Evolutionary conservation across 192 early-diverging fungal species (phyloP).

Genomic region (Lobosporangium transversale): DNA sequence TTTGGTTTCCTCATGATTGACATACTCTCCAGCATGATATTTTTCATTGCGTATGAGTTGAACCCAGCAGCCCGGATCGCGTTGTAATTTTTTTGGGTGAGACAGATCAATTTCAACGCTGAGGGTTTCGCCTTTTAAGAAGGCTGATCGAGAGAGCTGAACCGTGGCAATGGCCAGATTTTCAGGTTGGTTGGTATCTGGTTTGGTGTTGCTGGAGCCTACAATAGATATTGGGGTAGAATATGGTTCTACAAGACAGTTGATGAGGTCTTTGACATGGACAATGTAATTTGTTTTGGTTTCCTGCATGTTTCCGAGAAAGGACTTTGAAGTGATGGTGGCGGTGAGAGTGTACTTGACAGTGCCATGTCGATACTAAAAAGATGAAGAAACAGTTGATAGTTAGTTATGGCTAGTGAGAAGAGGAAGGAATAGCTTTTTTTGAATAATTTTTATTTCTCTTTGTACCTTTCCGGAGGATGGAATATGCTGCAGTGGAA

Average conservation of each 20-base stretch:
- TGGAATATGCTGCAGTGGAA: constrained; percentile 27
- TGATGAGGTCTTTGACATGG: constrained; percentile 24
- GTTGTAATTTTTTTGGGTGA: constrained; percentile 10
- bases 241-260: constrained; percentile 3
- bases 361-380: constrained; percentile 39
- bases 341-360: constrained; percentile 36
- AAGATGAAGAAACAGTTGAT: background rate
- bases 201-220: constrained; percentile 19
- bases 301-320: constrained; percentile 38
- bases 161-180: constrained; percentile 19
- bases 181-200: constrained; percentile 30
- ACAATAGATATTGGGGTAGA: constrained; percentile 9
- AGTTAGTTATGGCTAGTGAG: no score
- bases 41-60: constrained; percentile 35
- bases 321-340: background rate
- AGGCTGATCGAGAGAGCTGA: constrained; percentile 22
- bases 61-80: constrained; percentile 42
- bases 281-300: constrained; percentile 8
- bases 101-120: constrained; percentile 6
- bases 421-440: no score
- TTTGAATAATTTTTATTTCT: no score
- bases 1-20: background rate
- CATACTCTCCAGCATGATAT: constrained; percentile 36
- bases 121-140: constrained; percentile 11
- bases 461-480: constrained; percentile 39